A percentile compares a stretch with the other conserved stretches of the same genome.
Evolutionary conservation across 495 filamentous ascomycete genomes (phyloP).

Genomic region (Immersiella caudata): DNA sequence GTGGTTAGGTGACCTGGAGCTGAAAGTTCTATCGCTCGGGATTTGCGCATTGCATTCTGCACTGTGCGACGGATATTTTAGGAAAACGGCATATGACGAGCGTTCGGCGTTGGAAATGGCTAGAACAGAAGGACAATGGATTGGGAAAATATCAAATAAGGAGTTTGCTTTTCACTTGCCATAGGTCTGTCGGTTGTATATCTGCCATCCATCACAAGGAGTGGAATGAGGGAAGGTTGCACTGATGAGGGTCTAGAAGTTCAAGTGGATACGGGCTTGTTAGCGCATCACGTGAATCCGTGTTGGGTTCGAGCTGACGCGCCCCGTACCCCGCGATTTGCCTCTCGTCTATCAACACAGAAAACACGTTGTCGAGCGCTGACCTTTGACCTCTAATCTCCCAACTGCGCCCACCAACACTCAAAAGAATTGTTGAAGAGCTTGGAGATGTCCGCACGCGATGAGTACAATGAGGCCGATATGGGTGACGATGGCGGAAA

Average conservation of each 20-base stretch:
- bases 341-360: constrained; percentile 20
- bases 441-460: constrained; percentile 36
- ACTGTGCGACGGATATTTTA: neutral
- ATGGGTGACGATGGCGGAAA: constrained; percentile 50
- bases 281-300: constrained; percentile 17
- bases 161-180: too few relatives aligned
- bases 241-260: too few relatives aligned
- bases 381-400: neutral
- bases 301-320: constrained; percentile 12
- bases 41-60: neutral
- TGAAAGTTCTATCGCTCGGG: neutral
- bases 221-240: too few relatives aligned
- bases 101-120: neutral
- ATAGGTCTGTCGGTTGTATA: too few relatives aligned
- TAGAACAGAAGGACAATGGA: neutral
- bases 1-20: neutral
- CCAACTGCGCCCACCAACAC: neutral
- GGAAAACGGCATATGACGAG: neutral
- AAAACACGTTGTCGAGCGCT: neutral
- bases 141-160: too few relatives aligned
- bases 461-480: constrained; percentile 47
- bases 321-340: constrained; percentile 5
- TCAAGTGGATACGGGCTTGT: too few relatives aligned
- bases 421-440: neutral
- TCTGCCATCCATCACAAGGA: too few relatives aligned